Evolutionary conservation across 2,329 filamentous ascomycete species (phyloP), one percentile per base, ranked within the genome.

Genomic region (Ploettnerulaceae sp.): DNA sequence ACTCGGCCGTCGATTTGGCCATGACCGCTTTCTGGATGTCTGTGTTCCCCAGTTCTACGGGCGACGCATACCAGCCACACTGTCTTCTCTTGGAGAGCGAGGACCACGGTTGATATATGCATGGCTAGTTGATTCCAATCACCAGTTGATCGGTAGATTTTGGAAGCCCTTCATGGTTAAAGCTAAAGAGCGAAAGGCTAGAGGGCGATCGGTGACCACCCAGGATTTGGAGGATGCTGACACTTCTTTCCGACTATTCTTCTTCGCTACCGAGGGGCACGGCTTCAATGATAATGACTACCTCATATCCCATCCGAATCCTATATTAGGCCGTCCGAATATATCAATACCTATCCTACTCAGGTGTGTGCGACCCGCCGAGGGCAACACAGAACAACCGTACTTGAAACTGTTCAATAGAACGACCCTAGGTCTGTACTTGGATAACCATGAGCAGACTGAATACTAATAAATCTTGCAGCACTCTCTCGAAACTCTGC

Each of bases 381-480:
- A 64, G 3, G 48, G 62, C 0, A 82, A 77, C 47, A 54, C 62
- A 3, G 7, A 60, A 0, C 72, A 82, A 48, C 65, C 72, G 0
- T 65, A 70, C 4, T 63, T 76, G 2, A 84, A 83, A 52, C 62
- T 82, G 0, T 84, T 81, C 52, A 75, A 77, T 0, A 71, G 79
- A 7, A 72, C 81, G 29, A 62, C 72, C 2, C 64, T 82, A 1
- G 76, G 75, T 79, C 62, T 54, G 64, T 53, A 8, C 21, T 22
- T 22, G 7, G 14, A 20, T 3, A 22, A 14, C 6, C 5, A 15
- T 22, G 21, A 18, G 2, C 6, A 8, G 18, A 5, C 9, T 20
- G 8, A 33, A 14, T 15, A 9, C 29, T 40, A 20, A 34, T 48
- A n/a, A 47, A 12, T 9, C 24, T 4, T n/a, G 21, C 46, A 75